Base-by-base conservation (phyloP, 2,329 filamentous ascomycete genomes). In the Orbilia quercus region DNA sequence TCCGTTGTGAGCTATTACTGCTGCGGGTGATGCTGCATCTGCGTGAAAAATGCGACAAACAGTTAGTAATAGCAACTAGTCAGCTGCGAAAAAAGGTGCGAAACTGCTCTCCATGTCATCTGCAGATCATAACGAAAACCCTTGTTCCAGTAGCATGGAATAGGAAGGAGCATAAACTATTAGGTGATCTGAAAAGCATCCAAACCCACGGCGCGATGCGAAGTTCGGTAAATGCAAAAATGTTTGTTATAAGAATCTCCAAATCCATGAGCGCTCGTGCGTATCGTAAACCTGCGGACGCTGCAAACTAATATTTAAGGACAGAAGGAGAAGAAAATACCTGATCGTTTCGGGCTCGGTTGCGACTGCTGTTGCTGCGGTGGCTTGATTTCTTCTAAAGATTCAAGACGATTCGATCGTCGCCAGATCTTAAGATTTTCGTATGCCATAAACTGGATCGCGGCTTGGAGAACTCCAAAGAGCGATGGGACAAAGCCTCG, bases 361-460 rank as follows among this genome's bases (percentile, higher is more conserved):
- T 25, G 64, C 20, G 44, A 60, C 28, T 55, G 65, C 58, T 63
- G 60, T 54, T 65, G 59, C 66, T n/a, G n/a, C n/a, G n/a, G n/a
- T n/a, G 28, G 28, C 28, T 58, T 72, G 50, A n/a, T 23, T 31
- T 20, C 51, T 23, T 48, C 42, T 54, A 44, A 44, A 53, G 58
- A 42, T 20, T 64, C 58, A 36, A 66, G 45, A 23, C 69, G 69
- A 42, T 22, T 73, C 23, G 60, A 54, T 9, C 48, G 60, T 48
- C 76, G 67, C 76, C 76, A 78, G 36, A 77, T 83, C 79, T 90
- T 90, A 76, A 90, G 81, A 75, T 86, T 84, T 80, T 99, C 95
- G 81, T 99, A 99, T 18, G 95, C 91, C 81, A 92, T 91, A 80
- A 99, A 99, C 81, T 98, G 95, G 23, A 99, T 89, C 1, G 94